Percentiles rank a stretch among this genome's conserved stretches.
Evolutionary conservation across 2,329 filamentous ascomycete genomes (phyloP).

Genomic region (Diaporthe australafricana): DNA sequence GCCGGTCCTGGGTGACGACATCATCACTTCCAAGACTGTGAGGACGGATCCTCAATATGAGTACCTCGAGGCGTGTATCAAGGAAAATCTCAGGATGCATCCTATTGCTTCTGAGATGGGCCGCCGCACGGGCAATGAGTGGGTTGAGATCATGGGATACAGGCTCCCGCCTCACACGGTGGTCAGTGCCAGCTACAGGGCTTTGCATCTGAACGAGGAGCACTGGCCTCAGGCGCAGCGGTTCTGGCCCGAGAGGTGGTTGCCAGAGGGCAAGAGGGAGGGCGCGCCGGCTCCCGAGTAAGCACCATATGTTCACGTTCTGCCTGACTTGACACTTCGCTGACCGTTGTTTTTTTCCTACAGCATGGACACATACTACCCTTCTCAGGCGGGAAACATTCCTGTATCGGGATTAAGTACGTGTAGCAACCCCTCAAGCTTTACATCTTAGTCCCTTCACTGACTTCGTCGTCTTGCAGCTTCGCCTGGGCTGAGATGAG

Average conservation of each 20-base stretch:
- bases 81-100: conserved; percentile 38
- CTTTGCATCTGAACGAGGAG: conserved; percentile 75
- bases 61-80: conserved; percentile 74
- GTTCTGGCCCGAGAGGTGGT: conserved; percentile 77
- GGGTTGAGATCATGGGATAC: conserved; percentile 72
- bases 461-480: conserved; percentile 16
- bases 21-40: conserved; percentile 15
- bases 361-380: conserved; percentile 23
- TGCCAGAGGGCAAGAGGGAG: conserved; percentile 55
- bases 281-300: conserved; percentile 14
- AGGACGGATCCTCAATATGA: conserved; percentile 74
- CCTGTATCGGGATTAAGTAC: conserved; percentile 43
- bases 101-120: conserved; percentile 73
- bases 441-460: not conserved
- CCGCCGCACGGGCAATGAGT: conserved; percentile 76
- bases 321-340: not conserved
- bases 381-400: conserved; percentile 41
- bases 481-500: conserved; percentile 44
- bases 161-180: conserved; percentile 77
- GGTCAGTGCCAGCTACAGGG: conserved; percentile 80
- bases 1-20: conserved; percentile 15
- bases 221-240: conserved; percentile 75
- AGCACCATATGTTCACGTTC: not conserved
- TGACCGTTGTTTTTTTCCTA: not conserved
- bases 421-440: not conserved